Conservation (phyloP, 257 asterid genomes). For the Nicotiana attenuata region DNA sequence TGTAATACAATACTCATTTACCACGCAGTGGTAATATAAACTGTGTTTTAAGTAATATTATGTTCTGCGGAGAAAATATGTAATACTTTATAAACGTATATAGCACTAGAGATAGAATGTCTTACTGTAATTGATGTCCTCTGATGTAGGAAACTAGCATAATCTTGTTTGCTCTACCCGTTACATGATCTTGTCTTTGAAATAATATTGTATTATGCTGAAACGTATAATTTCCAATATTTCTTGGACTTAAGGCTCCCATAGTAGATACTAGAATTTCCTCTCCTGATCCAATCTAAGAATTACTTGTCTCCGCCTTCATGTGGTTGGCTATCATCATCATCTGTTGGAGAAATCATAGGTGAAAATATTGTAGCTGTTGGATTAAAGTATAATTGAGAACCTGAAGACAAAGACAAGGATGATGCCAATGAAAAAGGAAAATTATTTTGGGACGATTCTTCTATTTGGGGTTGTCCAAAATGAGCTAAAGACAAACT, state of each 20-base stretch:
- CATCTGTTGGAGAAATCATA: conserved; percentile 15
- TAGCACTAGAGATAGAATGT: background rate
- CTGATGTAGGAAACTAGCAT: background rate
- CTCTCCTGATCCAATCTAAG: conserved; percentile 1
- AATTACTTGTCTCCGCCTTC: conserved; percentile 9
- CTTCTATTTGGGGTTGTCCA: conserved; percentile 39
- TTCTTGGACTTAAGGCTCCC: background rate
- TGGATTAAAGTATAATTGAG: conserved; percentile 36
- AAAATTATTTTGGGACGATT: conserved; percentile 7
- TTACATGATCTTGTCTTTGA: no score
- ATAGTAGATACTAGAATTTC: background rate
- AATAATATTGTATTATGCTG: no score
- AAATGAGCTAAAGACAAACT: conserved; percentile 47
- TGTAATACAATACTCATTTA: background rate
- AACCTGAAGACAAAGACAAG: conserved; percentile 14
- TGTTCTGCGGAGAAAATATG: background rate
- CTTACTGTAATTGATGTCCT: conserved; percentile 17
- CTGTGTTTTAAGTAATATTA: background rate
- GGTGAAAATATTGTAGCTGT: conserved; percentile 21
- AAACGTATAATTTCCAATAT: no score
- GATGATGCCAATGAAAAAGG: conserved; percentile 14
- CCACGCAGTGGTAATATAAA: background rate
- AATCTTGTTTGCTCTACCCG: background rate
- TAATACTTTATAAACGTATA: background rate
- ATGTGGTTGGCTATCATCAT: background rate